Evolutionary conservation across 805 yeast genomes (phyloP).

Genomic region (Myxozyma neotropica): DNA sequence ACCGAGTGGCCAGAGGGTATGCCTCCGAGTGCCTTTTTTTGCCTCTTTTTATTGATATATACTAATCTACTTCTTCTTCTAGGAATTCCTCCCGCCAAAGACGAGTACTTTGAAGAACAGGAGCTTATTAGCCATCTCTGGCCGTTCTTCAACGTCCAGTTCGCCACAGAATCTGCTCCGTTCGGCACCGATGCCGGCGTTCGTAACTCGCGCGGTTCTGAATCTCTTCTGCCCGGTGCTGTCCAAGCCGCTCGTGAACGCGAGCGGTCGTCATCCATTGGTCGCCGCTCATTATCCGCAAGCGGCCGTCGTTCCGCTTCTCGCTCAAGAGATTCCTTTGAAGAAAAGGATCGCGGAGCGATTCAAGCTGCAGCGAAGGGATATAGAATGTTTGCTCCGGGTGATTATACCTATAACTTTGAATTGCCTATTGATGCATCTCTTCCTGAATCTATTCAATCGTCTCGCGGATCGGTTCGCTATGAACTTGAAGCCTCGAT

Average conservation of each 20-base stretch:
- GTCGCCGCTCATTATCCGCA: slow-evolving; percentile 26
- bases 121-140: slow-evolving; percentile 79
- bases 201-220: slow-evolving; percentile 33
- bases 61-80: background rate
- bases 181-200: slow-evolving; percentile 49
- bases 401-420: slow-evolving; percentile 89
- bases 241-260: slow-evolving; percentile 23
- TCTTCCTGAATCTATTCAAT: slow-evolving; percentile 75
- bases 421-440: slow-evolving; percentile 84
- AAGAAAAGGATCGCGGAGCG: slow-evolving; percentile 14
- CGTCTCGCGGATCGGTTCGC: slow-evolving; percentile 77
- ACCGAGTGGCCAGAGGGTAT: slow-evolving; percentile 97
- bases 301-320: slow-evolving; percentile 19
- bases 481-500: slow-evolving; percentile 71
- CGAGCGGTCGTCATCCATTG: slow-evolving; percentile 19
- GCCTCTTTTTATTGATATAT: background rate
- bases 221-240: slow-evolving; percentile 16
- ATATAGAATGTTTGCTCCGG: slow-evolving; percentile 66
- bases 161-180: slow-evolving; percentile 44
- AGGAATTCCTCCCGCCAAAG: slow-evolving; percentile 78
- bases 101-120: slow-evolving; percentile 63
- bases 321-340: slow-evolving; percentile 20
- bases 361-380: slow-evolving; percentile 37
- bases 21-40: background rate
- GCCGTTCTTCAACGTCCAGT: slow-evolving; percentile 71